Evolutionary conservation across 1,284 basidiomycete genomes (phyloP).

Genomic region (Sanguinoderma infundibulare): DNA sequence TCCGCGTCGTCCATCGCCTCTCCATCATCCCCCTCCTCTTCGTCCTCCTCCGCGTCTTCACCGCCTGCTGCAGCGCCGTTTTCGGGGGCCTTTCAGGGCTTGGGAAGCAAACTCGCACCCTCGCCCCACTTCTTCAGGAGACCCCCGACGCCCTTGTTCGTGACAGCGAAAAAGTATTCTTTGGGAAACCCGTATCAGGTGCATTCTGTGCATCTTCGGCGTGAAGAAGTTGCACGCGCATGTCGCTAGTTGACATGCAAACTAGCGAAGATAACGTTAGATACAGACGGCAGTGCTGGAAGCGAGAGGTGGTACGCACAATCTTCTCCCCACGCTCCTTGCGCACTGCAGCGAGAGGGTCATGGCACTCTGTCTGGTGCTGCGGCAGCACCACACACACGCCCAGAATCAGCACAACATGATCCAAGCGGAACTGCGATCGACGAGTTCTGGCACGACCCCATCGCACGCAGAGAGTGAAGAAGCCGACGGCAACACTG

Average conservation of each 20-base stretch:
- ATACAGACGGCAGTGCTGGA: background rate
- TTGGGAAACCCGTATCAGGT: slow-evolving; percentile 85
- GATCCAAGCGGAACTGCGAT: background rate
- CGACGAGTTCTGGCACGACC: background rate
- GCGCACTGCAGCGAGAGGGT: slow-evolving; percentile 74
- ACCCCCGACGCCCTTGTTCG: slow-evolving; percentile 85
- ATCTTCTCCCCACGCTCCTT: slow-evolving; percentile 89
- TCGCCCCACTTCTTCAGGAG: slow-evolving; percentile 78
- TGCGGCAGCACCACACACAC: slow-evolving; percentile 37
- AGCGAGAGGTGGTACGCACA: slow-evolving; percentile 52
- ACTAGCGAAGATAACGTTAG: slow-evolving; percentile 50
- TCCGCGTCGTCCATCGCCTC: no score
- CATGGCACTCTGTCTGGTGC: slow-evolving; percentile 90
- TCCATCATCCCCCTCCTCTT: slow-evolving; percentile 7
- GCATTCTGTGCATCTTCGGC: slow-evolving; percentile 80
- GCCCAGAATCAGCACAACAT: background rate
- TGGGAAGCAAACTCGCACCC: slow-evolving; percentile 75
- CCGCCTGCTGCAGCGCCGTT: slow-evolving; percentile 30
- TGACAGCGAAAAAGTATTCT: slow-evolving; percentile 87
- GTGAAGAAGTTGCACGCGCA: slow-evolving; percentile 72
- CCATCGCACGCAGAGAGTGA: no score
- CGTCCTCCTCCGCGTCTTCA: slow-evolving; percentile 33
- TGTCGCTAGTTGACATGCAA: slow-evolving; percentile 75
- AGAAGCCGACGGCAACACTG: background rate
- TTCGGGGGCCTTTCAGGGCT: slow-evolving; percentile 63